These are phyloP conservation scores for Candolleomyces aberdarensis DNA, from an alignment of 768 basidiomycete species.

Conservation along the genomic window DNA sequence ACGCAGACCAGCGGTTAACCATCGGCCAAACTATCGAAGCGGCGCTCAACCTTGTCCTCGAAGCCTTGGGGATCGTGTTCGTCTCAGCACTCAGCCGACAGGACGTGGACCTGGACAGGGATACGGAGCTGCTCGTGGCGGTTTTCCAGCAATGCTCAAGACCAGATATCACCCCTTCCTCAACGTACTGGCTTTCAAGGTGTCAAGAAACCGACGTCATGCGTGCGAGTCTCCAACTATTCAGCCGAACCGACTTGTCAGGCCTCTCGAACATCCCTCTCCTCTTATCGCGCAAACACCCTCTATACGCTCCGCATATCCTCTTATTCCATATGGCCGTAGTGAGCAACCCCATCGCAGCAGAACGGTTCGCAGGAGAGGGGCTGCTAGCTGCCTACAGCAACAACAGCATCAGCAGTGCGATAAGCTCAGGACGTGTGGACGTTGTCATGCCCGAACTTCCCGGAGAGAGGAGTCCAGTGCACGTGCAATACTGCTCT, in stretches of 20 bases:
- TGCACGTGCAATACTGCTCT: slow-evolving; percentile 77
- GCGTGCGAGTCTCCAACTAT: slow-evolving; percentile 68
- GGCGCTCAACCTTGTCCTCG: slow-evolving; percentile 61
- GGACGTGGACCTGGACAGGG: slow-evolving; percentile 68
- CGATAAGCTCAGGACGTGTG: slow-evolving; percentile 74
- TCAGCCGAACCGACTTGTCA: slow-evolving; percentile 63
- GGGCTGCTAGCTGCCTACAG: slow-evolving; percentile 80
- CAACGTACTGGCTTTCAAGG: slow-evolving; percentile 72
- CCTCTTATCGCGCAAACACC: slow-evolving; percentile 58
- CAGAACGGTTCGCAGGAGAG: slow-evolving; percentile 82
- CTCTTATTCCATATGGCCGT: slow-evolving; percentile 86
- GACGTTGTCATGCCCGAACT: slow-evolving; percentile 65
- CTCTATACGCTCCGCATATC: slow-evolving; percentile 74
- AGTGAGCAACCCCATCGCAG: slow-evolving; percentile 70
- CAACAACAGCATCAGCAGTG: slow-evolving; percentile 73
- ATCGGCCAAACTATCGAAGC: slow-evolving; percentile 61
- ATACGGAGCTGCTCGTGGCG: slow-evolving; percentile 77
- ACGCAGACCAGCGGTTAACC: slow-evolving; percentile 58
- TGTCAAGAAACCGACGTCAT: slow-evolving; percentile 83
- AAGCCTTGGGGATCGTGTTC: slow-evolving; percentile 64
- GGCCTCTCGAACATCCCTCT: slow-evolving; percentile 66
- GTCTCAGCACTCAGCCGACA: slow-evolving; percentile 54
- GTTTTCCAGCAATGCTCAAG: slow-evolving; percentile 82
- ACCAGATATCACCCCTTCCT: slow-evolving; percentile 63
- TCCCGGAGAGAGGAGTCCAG: slow-evolving; percentile 73